These are phyloP conservation scores for Microbotryomycetes sp. DNA, from an alignment of 1,284 basidiomycete genomes.

Conservation along the genomic window DNA sequence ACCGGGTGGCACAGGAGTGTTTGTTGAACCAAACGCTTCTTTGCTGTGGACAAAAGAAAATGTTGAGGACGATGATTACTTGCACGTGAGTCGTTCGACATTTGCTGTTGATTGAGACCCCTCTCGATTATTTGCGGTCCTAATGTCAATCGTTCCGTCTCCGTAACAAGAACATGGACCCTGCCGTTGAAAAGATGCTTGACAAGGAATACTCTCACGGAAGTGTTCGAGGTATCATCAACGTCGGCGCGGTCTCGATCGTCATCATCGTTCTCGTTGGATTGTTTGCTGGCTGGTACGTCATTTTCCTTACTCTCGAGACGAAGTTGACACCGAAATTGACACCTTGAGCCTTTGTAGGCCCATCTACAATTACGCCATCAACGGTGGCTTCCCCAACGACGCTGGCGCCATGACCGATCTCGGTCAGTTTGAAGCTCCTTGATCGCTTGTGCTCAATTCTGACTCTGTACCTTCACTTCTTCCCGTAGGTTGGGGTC, in stretches of 20 bases:
- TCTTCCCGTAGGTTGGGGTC: constrained; percentile 23
- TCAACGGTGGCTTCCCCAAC: constrained; percentile 12
- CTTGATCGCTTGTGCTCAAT: not conserved
- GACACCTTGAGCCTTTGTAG: not conserved
- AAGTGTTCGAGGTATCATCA: constrained; percentile 22
- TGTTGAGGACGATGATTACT: constrained; percentile 33
- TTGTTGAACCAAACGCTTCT: not conserved
- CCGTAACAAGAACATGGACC: constrained; percentile 25
- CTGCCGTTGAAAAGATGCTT: constrained; percentile 28
- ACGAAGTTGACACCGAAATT: too few species aligned
- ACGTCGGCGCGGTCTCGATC: constrained; percentile 19
- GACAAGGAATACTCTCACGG: constrained; percentile 24
- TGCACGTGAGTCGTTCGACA: constrained; percentile 14
- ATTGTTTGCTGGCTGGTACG: constrained; percentile 34
- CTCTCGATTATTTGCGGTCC: not conserved
- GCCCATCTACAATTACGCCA: constrained; percentile 27
- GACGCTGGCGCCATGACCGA: constrained; percentile 7
- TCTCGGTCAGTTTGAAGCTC: not conserved
- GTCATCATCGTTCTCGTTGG: constrained; percentile 36
- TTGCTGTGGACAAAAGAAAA: constrained; percentile 37
- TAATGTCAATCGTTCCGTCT: constrained; percentile 6
- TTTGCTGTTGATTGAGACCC: not conserved
- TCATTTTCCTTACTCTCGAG: constrained; percentile 13
- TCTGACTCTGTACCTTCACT: not conserved
- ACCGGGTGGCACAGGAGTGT: constrained; percentile 1